Evolutionary conservation across 371 early-diverging fungal species (phyloP), one percentile per base, ranked within the genome.

Genomic region (Mucor mucedo): DNA sequence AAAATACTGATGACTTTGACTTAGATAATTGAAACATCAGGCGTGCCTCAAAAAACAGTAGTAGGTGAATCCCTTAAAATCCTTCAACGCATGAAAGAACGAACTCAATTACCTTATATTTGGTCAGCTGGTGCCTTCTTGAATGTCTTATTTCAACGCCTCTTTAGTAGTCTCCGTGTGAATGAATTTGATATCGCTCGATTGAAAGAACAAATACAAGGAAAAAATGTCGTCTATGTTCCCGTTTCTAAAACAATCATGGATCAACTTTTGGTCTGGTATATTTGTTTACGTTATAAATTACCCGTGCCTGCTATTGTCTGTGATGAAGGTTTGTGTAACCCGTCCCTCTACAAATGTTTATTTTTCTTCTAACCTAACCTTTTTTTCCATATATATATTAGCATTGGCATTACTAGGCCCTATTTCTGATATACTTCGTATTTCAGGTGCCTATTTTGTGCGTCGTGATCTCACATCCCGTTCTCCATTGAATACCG

Each of bases 81-180:
- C 4, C 64, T 79, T 4, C 74, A 76, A 44, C 65, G 83, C 4
- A 79, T 78, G 80, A 74, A 72, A 32, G 83, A 82, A 57, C 75
- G 83, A 16, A 79, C 83, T 3, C 78, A 78, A 32, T 41, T 79
- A 0, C 76, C 76, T 14, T 82, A 82, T 59, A 70, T 82, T 2
- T 82, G 80, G 80, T 82, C 79, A 54, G 83, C 83, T 5, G 83
- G 80, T 11, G 66, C 78, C 8, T 78, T 79, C 48, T 56, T 82
- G 3, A 75, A 82, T 21, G 45, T 63, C 0, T 44, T 82, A 29
- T 79, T 82, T 55, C 73, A 76, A 32, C 74, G 73, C 33, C 55
- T 82, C 2, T 82, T 82, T 30, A 62, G 66, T 3, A 76, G 70
- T 28, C 45, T 82, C 11, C 71, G 73, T 10, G 55, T 82, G 16